Evolutionary conservation across 257 asterid genomes (phyloP), one percentile per base, ranked within the genome.

Genomic region (Paulownia fortunei): DNA sequence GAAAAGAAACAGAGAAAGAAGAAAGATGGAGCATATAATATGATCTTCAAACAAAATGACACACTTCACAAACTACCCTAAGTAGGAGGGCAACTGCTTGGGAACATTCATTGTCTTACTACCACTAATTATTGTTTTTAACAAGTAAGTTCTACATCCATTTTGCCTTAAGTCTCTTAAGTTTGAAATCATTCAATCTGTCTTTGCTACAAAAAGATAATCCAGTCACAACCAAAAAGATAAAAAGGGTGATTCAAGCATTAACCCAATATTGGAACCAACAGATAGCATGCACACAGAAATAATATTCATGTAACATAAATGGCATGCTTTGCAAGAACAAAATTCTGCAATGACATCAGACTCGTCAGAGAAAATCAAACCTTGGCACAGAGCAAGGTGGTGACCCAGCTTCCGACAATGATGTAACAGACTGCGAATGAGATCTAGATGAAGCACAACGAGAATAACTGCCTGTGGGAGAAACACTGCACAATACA

Each of bases 361-460:
- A n/a, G n/a, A n/a, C n/a, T n/a, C n/a, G n/a, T n/a, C n/a, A n/a
- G n/a, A n/a, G n/a, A n/a, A n/a, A n/a, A n/a, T n/a, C n/a, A n/a
- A n/a, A 85, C 90, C 89, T 84, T 46, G 87, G 83, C 55, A 63
- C 49, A 73, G 83, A 81, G 74, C 27, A 77, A 44, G 70, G 82
- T 36, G 85, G 79, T 13, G 88, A 87, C 32, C 55, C 70, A 44
- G 77, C 80, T 32, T 21, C 78, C 23, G 87, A 66, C 63, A 54
- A 6, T 2, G 63, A 36, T 12, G 81, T 75, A 37, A 78, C 74
- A 60, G 83, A 86, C 73, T 87, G 82, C 19, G 91, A 87, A 18
- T 42, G 85, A 62, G 90, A 87, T 70, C 84, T 56, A 73, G 83
- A 83, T 37, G 72, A 82, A 52, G 82, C 66, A 13, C 77, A 86